Evolutionary conservation across 164 flowering plant genomes (phyloP), one percentile per base, ranked within the genome.

Genomic region (Sedum album): DNA sequence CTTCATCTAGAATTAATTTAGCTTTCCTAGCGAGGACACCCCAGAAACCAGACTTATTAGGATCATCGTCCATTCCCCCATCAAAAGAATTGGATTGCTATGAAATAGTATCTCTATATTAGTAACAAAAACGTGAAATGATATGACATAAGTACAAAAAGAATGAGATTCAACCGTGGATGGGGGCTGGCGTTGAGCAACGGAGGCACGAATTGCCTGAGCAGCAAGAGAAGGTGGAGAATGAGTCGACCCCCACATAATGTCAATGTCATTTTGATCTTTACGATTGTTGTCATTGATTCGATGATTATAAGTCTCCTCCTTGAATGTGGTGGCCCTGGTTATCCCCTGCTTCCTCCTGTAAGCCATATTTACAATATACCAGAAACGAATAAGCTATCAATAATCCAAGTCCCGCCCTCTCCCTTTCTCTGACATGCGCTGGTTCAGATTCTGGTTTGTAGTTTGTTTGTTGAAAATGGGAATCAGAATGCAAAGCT

Each of bases 1-100:
- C 90, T 23, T 91, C 97, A 2, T 89, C 98, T 8, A 94, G 82
- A 73, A 94, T 82, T 21, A 91, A 76, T 77, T 91, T 94, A 17
- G 97, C 98, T 83, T 94, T 93, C 75, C 82, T 84, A 44, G 97
- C 90, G 14, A 94, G 80, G 73, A 88, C 82, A 57, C 96, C 87
- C 97, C 98, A 94, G 57, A 94, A 89, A 13, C 97, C 93, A 69
- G 77, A 57, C 62, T 57, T 57, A 30, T 33, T 57, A 33, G 62
- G 62, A 57, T 57, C 61, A 23, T 55, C 62, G 28, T 57, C 15
- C 62, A 57, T 57, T 57, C 20, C 20, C 33, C 31, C 4, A 28
- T 57, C 60, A 23, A 21, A 23, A 21, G 15, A 1, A 53, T 53
- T 53, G 14, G 11, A 23, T 53, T 53, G 33, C 62, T 57, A 23